Evolutionary conservation across 2,329 filamentous ascomycete species (phyloP), one percentile per base, ranked within the genome.

Genomic region (Aspergillus udagawae): DNA sequence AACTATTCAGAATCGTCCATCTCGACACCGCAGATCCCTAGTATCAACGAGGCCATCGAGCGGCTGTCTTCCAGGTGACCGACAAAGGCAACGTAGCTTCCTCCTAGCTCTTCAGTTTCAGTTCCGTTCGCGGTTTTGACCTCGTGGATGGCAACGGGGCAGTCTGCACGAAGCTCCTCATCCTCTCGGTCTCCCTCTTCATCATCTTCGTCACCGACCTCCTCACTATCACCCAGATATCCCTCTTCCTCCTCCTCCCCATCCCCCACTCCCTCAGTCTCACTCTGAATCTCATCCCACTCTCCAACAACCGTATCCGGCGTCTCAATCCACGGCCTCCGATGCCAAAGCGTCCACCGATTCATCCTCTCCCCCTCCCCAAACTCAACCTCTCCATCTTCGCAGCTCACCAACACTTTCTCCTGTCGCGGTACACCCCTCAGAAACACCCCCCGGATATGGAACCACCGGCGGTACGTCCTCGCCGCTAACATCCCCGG

Each of bases 51-150:
- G 17, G 51, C 53, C 57, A 61, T 55, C 9, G 56, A 59, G 10
- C 54, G 52, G 35, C 52, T 59, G 53, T 61, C 56, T 14, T 57
- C 57, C 12, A 59, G 32, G 35, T 61, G 57, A 8, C 59, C 57
- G 10, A 59, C 54, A 32, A 61, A 61, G n/a, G 52, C 54, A 17
- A 59, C 52, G 21, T 55, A 57, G 17, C 52, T 12, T n/a, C 49
- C 52, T 38, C 51, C 21, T 12, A 38, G 29, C 3, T 41, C 28
- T 12, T 23, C 49, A 17, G 45, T 10, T 10, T 23, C 49, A 17
- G 45, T 23, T 4, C 21, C 25, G 3, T 44, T 35, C 38, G 21
- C 41, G 9, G 29, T 5, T 17, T 53, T 50, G 4, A 57, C 47
- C 29, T 55, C 57, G 42, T 61, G 59, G 49, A 61, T 53, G 2